phyloP scores from a whole-genome alignment of 2,329 filamentous ascomycete genomes.

The Raffaelea albimanens region DNA sequence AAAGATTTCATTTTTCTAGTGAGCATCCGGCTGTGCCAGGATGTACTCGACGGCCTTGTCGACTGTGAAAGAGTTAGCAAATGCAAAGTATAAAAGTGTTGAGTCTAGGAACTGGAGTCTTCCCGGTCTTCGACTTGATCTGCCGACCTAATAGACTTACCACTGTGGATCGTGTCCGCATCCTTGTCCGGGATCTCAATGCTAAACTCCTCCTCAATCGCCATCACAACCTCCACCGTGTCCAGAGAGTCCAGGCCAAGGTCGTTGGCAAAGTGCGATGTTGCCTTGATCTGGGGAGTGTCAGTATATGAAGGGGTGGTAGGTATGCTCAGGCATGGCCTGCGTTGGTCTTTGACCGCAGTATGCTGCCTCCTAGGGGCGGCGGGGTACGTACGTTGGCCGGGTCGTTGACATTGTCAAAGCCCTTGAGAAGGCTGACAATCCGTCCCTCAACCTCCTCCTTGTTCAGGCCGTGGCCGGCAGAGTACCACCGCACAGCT shows the following conservation, averaged over 20 bases:
- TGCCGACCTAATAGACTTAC: no score
- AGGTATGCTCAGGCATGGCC: no score
- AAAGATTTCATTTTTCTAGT: constrained; percentile 32
- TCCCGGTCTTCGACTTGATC: no score
- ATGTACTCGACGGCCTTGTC: constrained; percentile 95
- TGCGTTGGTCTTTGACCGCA: no score
- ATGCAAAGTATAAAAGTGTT: no score
- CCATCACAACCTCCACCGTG: constrained; percentile 99
- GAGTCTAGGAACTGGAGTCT: no score
- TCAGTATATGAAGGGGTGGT: no score
- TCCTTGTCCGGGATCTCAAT: constrained; percentile 98
- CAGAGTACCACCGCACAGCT: constrained; percentile 76
- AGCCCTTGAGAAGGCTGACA: constrained; percentile 85
- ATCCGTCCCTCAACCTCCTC: constrained; percentile 82
- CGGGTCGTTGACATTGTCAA: constrained; percentile 82
- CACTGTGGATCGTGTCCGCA: constrained; percentile 85
- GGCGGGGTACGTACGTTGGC: constrained; percentile 54
- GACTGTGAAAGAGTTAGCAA: constrained; percentile 40
- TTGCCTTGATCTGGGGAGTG: constrained; percentile 60
- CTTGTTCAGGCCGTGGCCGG: constrained; percentile 56
- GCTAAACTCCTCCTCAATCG: constrained; percentile 89
- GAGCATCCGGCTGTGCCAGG: constrained; percentile 82
- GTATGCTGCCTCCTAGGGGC: no score
- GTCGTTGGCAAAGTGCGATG: constrained; percentile 92
- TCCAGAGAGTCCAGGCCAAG: constrained; percentile 95